Base-by-base conservation (phyloP, 257 asterid genomes). In the Osmanthus fragrans region DNA sequence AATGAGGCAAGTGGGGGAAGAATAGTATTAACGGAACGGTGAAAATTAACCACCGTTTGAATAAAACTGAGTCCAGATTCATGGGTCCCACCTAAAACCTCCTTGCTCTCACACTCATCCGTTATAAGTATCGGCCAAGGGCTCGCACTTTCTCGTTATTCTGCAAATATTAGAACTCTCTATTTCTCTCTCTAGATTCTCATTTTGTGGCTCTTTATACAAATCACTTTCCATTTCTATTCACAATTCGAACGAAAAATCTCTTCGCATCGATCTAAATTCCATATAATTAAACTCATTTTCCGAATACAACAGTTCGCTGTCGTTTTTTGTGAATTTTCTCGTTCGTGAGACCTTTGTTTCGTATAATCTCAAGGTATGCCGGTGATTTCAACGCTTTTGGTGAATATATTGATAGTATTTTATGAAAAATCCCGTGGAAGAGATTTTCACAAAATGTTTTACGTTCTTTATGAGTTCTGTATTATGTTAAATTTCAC, bases 81-180 rank as follows among this genome's bases (percentile, higher is more conserved):
- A 15, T 72, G 75, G 75, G 65, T 72, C 39, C 75, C 40, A 72
- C 75, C 0, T 0, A 79, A 69, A 40, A 76, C 70, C 63, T 5
- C 69, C 34, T 12, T 8, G 25, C 18, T 63, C 69, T 27, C 69
- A 0, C 69, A 63, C 36, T 68, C 77, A 2, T 23, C 39, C 82
- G 39, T 64, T 84, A 84, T 84, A 84, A 81, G 80, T 75, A 84
- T 1, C 4, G 51, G 7, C 79, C 5, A 45, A 10, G 18, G 65
- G 34, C 77, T 63, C 64, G 0, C 32, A 63, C 12, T 2, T 23
- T 2, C 63, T 72, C 21, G 54, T 39, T 58, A 19, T 74, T 27
- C 69, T 39, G 73, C 77, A 47, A 77, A 10, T 7, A n/a, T 75
- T 27, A 2, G n/a, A 47, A 71, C 16, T 79, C 27, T 73, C 70